phyloP scores from a whole-genome alignment of 1,284 basidiomycete genomes.

The Coniferiporia sulphurascens region DNA sequence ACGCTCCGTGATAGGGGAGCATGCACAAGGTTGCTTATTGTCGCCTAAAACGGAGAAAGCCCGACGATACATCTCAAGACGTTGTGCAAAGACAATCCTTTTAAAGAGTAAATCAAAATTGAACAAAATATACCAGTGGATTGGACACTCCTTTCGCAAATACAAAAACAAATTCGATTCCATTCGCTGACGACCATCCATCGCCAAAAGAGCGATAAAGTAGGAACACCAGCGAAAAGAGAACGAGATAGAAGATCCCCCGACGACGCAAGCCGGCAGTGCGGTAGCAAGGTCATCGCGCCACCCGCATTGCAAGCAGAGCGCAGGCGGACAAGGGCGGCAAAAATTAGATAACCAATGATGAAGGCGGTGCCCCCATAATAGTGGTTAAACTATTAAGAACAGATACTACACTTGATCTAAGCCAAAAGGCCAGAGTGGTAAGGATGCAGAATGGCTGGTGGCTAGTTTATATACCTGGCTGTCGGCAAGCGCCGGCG shows the following conservation, averaged over 20 bases:
- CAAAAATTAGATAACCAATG: conserved; percentile 34
- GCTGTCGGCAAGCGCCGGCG: too few relatives aligned
- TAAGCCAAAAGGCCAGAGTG: conserved; percentile 95
- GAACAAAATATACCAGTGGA: not conserved
- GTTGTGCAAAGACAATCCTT: not conserved
- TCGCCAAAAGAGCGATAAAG: not conserved
- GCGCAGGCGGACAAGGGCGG: conserved; percentile 14
- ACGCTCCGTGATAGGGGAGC: too few relatives aligned
- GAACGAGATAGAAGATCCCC: conserved; percentile 10
- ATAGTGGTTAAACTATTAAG: conserved; percentile 81
- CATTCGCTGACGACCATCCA: not conserved
- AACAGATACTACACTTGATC: conserved; percentile 96
- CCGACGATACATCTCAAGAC: not conserved
- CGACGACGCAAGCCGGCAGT: conserved; percentile 19
- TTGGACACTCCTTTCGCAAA: not conserved
- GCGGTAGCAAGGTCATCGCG: conserved; percentile 19
- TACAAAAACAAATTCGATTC: not conserved
- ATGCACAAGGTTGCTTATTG: too few relatives aligned
- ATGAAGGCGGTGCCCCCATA: conserved; percentile 42
- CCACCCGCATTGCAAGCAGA: conserved; percentile 18
- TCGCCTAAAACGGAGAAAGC: not conserved
- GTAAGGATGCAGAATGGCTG: conserved; percentile 37
- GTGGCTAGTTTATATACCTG: not conserved
- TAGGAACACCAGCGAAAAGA: not conserved
- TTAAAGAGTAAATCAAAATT: not conserved